Evolutionary conservation across 129 eudicot genomes (phyloP).

Genomic region (Ambrosia artemisiifolia): DNA sequence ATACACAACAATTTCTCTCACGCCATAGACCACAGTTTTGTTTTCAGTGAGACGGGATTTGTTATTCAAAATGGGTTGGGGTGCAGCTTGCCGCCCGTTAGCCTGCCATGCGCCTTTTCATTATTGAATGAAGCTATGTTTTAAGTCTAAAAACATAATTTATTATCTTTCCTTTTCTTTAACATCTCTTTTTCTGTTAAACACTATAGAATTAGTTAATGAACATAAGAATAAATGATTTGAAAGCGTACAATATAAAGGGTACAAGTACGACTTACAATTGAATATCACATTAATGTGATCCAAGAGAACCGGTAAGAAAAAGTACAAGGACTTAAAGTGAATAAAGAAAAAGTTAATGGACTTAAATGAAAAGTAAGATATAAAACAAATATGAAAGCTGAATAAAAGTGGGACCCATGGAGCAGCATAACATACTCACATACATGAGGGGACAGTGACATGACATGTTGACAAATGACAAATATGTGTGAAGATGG

Average conservation of each 20-base stretch:
- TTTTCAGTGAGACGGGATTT: too few species aligned
- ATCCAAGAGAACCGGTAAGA: background rate
- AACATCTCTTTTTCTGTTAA: too few species aligned
- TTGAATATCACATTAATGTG: background rate
- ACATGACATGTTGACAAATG: conserved; percentile 34
- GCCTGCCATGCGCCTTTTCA: too few species aligned
- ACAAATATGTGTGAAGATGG: conserved; percentile 28
- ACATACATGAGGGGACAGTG: conserved; percentile 35
- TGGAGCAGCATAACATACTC: conserved; percentile 25
- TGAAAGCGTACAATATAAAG: background rate
- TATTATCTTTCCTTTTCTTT: too few species aligned
- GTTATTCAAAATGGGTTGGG: too few species aligned
- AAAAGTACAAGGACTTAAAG: background rate
- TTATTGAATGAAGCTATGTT: too few species aligned
- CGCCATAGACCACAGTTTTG: too few species aligned
- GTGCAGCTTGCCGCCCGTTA: too few species aligned
- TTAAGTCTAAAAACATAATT: too few species aligned
- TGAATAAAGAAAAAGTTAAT: background rate
- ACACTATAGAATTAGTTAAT: too few species aligned
- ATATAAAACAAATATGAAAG: conserved; percentile 20
- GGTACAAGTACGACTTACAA: background rate
- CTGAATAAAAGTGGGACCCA: conserved; percentile 6
- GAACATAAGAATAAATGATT: background rate
- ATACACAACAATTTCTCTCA: too few species aligned
- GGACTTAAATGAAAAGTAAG: background rate